Evolutionary conservation across 2,329 filamentous ascomycete species (phyloP), one percentile per base, ranked within the genome.

Genomic region (Fonsecaea nubica): DNA sequence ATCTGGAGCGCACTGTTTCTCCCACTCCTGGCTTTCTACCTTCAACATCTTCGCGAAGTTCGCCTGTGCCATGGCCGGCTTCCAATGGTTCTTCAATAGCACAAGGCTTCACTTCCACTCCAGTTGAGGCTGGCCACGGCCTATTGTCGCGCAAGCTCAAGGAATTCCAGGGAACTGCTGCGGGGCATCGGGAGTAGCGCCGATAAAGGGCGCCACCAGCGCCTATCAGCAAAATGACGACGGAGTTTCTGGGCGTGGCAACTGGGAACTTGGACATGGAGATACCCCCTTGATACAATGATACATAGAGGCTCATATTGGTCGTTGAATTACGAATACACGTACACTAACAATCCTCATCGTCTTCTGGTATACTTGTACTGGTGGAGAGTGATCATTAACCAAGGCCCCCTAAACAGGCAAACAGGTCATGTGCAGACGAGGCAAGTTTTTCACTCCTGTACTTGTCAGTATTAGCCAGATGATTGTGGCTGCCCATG

Each of bases 141-240:
- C 35, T 73, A 36, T 58, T 73, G 12, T 73, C 72, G 12, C 69
- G 63, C 50, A 67, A 73, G 45, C 58, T 73, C 7, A 63, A 62
- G 52, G 69, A 72, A 54, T 58, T 73, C 15, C 68, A 59, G 38
- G 63, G 68, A 21, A 56, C 25, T 7, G 35, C 25, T 32, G 53
- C 55, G 25, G 60, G 38, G 32, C 61, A 33, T 10, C 38, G 21
- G 18, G 56, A 56, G 9, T 67, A 58, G 50, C 8, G 45, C 45
- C 15, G 30, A 55, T 35, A 55, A 32, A 35, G 7, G 40, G 40
- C 40, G 40, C 40, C n/a, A 32, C n/a, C 12, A n/a, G 40, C 40
- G 40, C 40, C n/a, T 45, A 45, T 45, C 40, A 45, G n/a, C 40
- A 40, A n/a, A 21, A 32, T 18, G 57, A 59, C 21, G 30, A n/a